Percentiles rank a stretch among this genome's conserved stretches.
Conservation (phyloP, 2,329 filamentous ascomycete genomes). For the Fusarium armeniacum region DNA sequence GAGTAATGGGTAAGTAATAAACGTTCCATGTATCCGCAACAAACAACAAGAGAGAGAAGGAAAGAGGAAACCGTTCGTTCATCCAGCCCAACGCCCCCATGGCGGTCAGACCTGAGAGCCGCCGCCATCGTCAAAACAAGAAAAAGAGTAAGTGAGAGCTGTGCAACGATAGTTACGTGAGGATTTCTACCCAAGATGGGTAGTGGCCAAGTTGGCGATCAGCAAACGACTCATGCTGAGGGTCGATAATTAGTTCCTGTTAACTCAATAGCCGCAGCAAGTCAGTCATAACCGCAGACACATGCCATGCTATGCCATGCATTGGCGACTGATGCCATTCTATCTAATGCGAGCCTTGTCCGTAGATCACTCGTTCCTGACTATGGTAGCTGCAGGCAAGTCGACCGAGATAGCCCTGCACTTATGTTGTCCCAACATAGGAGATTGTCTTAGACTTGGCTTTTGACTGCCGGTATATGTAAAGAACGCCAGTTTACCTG, state of each 20-base stretch:
- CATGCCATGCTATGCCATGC: conserved; percentile 24
- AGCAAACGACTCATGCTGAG: conserved; percentile 3
- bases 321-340: conserved; percentile 23
- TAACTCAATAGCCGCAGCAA: conserved; percentile 3
- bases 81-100: conserved; percentile 28
- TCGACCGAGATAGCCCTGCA: conserved; percentile 22
- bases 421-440: conserved; percentile 7
- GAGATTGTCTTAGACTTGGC: conserved; percentile 21
- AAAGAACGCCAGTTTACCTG: conserved; percentile 23
- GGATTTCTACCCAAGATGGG: conserved; percentile 7
- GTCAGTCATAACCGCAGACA: conserved; percentile 13
- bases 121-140: conserved; percentile 31
- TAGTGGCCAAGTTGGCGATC: conserved; percentile 18
- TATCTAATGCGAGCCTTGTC: conserved; percentile 12
- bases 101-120: conserved; percentile 50
- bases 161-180: conserved; percentile 1
- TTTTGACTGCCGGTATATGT: conserved; percentile 16
- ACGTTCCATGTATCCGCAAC: conserved; percentile 27
- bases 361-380: conserved; percentile 35
- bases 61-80: conserved; percentile 25
- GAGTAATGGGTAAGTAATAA: background rate
- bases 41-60: conserved; percentile 18
- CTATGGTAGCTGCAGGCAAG: conserved; percentile 32
- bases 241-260: conserved; percentile 2
- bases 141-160: background rate